Base-by-base conservation (phyloP, 305 asterid species). In the Andrographis paniculata region DNA sequence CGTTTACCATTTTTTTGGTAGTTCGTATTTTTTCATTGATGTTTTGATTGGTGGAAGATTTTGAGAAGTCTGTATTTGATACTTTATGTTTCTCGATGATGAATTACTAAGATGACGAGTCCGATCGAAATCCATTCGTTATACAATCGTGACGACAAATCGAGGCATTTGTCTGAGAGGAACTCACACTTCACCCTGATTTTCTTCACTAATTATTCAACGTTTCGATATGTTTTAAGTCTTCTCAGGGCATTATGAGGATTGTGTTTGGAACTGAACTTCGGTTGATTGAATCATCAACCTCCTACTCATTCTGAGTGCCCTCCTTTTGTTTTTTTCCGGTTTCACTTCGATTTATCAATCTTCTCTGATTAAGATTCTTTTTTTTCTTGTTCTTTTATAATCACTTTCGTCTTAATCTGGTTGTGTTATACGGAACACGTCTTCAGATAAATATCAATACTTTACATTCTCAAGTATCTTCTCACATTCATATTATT, bases 91-190 rank as follows among this genome's bases (percentile, higher is more conserved):
- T 65, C 69, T 73, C 53, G 33, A 38, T 65, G 80, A 69, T 69
- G 80, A 68, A 65, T 66, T 39, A 62, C 17, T 38, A 62, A 21
- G 76, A 69, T 69, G 80, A 69, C 73, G 80, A 73, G 73, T 73
- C 80, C 62, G 73, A 73, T 69, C 63, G 72, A 68, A 61, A 73
- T 68, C 71, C 71, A 73, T 74, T 74, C 74, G 66, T 61, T 37
- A 37, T 46, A 43, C 38, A 52, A 52, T 24, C 55, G 24, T 52
- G 66, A 60, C 55, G 53, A 35, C 60, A 33, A 13, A 19, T 53
- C 66, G 78, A 67, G 70, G 73, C 73, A 70, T 70, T 75, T 70
- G 75, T 67, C 67, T 66, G 77, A 73, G 74, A 66, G 76, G 45
- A 68, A 59, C 6, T 22, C 22, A 1, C 5, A 17, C 6, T 43